These are phyloP conservation scores for Grigorovia humatica DNA, from an alignment of 805 yeast genomes.

Conservation along the genomic window DNA sequence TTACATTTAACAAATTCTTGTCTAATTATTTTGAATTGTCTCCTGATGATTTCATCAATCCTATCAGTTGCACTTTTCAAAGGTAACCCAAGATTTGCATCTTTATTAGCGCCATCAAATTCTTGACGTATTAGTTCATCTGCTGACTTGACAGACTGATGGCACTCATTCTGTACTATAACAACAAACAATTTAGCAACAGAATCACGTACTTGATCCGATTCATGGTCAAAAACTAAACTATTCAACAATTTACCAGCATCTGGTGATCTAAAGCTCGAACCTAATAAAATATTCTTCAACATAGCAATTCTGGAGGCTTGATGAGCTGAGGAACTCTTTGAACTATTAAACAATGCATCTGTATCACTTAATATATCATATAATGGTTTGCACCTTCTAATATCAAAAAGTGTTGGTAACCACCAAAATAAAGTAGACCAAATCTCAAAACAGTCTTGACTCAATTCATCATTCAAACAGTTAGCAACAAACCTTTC, in stretches of 20 bases:
- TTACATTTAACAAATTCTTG: slow-evolving; percentile 27
- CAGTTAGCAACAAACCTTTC: slow-evolving; percentile 35
- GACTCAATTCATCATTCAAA: slow-evolving; percentile 52
- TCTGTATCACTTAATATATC: slow-evolving; percentile 37
- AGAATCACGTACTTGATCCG: slow-evolving; percentile 60
- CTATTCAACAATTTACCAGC: slow-evolving; percentile 34
- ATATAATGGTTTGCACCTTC: slow-evolving; percentile 54
- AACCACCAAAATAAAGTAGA: slow-evolving; percentile 64
- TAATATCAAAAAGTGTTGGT: slow-evolving; percentile 51
- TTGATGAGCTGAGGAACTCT: slow-evolving; percentile 56
- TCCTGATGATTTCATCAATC: slow-evolving; percentile 31
- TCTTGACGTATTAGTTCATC: slow-evolving; percentile 12
- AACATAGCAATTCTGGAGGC: slow-evolving; percentile 47
- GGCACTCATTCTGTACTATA: slow-evolving; percentile 13
- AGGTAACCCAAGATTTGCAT: slow-evolving; percentile 29
- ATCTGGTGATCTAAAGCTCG: slow-evolving; percentile 46
- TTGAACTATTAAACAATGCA: slow-evolving; percentile 33
- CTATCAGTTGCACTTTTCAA: slow-evolving; percentile 24
- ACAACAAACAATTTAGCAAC: slow-evolving; percentile 46
- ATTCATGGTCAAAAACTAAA: slow-evolving; percentile 49
- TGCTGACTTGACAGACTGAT: slow-evolving; percentile 8
- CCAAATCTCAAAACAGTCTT: slow-evolving; percentile 72
- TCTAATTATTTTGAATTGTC: slow-evolving; percentile 38
- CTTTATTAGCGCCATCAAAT: slow-evolving; percentile 1
- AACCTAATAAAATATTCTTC: slow-evolving; percentile 37